Evolutionary conservation across 352 stramenopile species (phyloP).

Genomic region (Globisporangium echinulatum): DNA sequence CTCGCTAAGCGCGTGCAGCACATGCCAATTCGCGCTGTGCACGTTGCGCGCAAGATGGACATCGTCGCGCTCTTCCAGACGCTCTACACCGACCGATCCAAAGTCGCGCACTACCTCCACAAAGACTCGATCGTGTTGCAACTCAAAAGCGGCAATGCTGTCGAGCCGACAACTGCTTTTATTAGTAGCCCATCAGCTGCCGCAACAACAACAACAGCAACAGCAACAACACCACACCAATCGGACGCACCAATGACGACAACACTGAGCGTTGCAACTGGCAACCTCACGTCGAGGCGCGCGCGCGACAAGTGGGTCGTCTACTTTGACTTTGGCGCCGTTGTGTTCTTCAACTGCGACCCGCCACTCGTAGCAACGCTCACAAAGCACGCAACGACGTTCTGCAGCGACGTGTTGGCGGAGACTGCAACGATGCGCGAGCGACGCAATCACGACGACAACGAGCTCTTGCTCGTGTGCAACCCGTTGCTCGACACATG

Average conservation of each 20-base stretch:
- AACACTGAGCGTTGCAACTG: constrained; percentile 34
- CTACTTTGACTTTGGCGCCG: constrained; percentile 88
- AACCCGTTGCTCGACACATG: constrained; percentile 68
- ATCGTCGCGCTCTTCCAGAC: constrained; percentile 82
- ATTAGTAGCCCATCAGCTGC: too few species aligned
- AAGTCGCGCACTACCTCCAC: constrained; percentile 74
- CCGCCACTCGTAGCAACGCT: constrained; percentile 65
- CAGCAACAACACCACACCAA: background rate
- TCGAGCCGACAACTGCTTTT: background rate
- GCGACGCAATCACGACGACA: constrained; percentile 60
- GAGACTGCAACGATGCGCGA: constrained; percentile 26
- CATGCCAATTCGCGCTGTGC: constrained; percentile 68
- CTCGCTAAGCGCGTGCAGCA: constrained; percentile 39
- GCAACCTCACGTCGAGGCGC: constrained; percentile 54
- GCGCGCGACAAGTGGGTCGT: constrained; percentile 90
- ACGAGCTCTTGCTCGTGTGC: constrained; percentile 67
- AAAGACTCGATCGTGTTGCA: constrained; percentile 80
- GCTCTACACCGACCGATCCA: constrained; percentile 81
- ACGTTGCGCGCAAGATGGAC: constrained; percentile 83
- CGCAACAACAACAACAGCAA: too few species aligned
- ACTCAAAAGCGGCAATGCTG: constrained; percentile 34
- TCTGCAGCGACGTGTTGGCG: constrained; percentile 47
- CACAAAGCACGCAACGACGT: constrained; percentile 69
- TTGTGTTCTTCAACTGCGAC: constrained; percentile 92
- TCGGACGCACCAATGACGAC: constrained; percentile 21